A percentile compares a stretch with the other conserved stretches of the same genome.
Evolutionary conservation across 192 early-diverging fungal species (phyloP).

Genomic region (Gorgonomyces haynaldii): DNA sequence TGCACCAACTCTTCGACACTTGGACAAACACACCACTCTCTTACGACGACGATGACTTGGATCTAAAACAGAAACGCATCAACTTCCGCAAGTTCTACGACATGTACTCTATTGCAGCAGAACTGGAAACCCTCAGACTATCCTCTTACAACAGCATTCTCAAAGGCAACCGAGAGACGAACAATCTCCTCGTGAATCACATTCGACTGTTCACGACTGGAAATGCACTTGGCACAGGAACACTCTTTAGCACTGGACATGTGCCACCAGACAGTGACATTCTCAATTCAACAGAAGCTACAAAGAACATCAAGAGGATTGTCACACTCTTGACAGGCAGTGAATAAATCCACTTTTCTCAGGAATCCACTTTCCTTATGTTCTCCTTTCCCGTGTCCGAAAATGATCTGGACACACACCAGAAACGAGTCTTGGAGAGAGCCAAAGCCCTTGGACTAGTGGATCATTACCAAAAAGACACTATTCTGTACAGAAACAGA

Average conservation of each 20-base stretch:
- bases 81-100: slow-evolving; percentile 43
- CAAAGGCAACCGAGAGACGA: slow-evolving; percentile 15
- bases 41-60: slow-evolving; percentile 11
- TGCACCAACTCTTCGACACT: slow-evolving; percentile 37
- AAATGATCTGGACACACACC: neutral
- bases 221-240: slow-evolving; percentile 8
- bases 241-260: neutral
- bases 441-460: neutral
- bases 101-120: slow-evolving; percentile 33
- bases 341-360: neutral
- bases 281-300: neutral
- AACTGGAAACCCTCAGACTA: slow-evolving; percentile 36
- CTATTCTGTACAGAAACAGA: too few relatives aligned
- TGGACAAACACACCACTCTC: slow-evolving; percentile 28
- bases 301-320: slow-evolving; percentile 6
- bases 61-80: slow-evolving; percentile 6
- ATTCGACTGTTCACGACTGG: slow-evolving; percentile 18
- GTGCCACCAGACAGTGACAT: neutral
- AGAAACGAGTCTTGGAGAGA: neutral
- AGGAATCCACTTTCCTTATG: neutral
- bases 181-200: slow-evolving; percentile 26
- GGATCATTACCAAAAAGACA: too few relatives aligned
- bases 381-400: neutral
- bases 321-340: neutral
- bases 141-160: slow-evolving; percentile 20